phyloP scores from a whole-genome alignment of 169 alveolate genomes.

The Plasmodium fragile region DNA sequence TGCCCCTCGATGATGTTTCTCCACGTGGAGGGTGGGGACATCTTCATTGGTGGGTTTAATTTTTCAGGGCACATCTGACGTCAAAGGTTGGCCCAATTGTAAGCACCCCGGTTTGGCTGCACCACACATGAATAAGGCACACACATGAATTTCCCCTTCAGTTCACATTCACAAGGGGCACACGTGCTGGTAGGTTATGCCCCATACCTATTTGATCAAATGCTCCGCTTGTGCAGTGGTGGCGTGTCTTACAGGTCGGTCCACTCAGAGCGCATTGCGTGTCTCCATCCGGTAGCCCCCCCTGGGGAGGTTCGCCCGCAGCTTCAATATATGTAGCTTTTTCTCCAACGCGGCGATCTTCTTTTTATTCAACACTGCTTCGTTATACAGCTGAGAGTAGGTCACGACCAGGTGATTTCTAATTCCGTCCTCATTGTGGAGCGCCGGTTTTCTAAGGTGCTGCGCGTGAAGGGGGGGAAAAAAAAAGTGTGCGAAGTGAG shows the following conservation, averaged over 20 bases:
- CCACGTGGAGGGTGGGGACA: neutral
- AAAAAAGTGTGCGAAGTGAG: neutral
- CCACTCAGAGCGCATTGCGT: conserved; percentile 35
- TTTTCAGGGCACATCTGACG: neutral
- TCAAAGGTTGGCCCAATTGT: neutral
- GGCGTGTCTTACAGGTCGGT: neutral
- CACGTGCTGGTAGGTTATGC: neutral
- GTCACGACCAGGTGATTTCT: conserved; percentile 36
- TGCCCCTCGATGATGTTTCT: neutral
- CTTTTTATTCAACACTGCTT: conserved; percentile 50
- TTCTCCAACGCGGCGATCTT: conserved; percentile 45
- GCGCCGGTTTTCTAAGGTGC: conserved; percentile 57
- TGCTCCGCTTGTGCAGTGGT: neutral
- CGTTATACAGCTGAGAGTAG: conserved; percentile 46
- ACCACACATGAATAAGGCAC: neutral
- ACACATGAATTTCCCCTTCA: neutral
- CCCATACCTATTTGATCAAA: neutral
- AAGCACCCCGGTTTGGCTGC: neutral
- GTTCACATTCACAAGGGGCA: neutral
- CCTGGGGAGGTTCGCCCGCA: conserved; percentile 15
- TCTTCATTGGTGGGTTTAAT: neutral
- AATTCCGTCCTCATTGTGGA: conserved; percentile 40
- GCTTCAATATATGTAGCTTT: conserved; percentile 52
- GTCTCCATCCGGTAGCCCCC: conserved; percentile 59
- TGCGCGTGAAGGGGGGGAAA: neutral